Base-by-base conservation (phyloP, 1,139 yeast genomes). In the Wickerhamomyces sp. region DNA sequence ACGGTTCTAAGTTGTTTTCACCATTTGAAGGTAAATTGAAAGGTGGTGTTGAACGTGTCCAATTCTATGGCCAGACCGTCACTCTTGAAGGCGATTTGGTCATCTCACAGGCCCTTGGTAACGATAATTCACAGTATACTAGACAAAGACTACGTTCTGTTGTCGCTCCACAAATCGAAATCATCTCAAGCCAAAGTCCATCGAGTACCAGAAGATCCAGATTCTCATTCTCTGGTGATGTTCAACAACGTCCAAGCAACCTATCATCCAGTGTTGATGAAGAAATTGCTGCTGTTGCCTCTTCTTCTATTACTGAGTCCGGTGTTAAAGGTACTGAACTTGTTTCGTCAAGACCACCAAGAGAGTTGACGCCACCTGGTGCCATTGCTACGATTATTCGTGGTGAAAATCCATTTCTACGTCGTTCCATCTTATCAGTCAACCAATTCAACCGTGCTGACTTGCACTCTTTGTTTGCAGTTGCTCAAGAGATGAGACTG, bases 401-500 rank as follows among this genome's bases (percentile, higher is more conserved):
- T 61, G 64, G 72, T 50, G 76, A 84, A 68, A 89, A 89, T 61
- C 86, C 95, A 44, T 91, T 89, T 75, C 71, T 87, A 59, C 78
- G 95, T 59, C 81, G 81, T 61, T 84, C 91, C 41, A 81, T 93
- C 39, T 69, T 87, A 51, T 86, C 96, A 28, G 97, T 93, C 33
- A 78, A 79, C 56, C 91, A 88, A 56, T 81, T 91, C 59, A 70
- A 75, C 44, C 80, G 97, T 65, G 70, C 87, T 40, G 95, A 91
- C 58, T 72, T 93, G 62, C 98, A 91, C 61, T 75, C 88, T 19
- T 71, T 93, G 59, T 93, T 93, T 68, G 83, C 96, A 22, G 91
- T 91, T 54, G 98, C 98, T 25, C 96, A 91, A 68, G 98, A 93
- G 66, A 82, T 93, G 89, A 78, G 97, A 64, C 74, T 91, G 48